Percentiles rank a stretch among this genome's conserved stretches.
Conservation (phyloP, 495 filamentous ascomycete species). For the Penicillium angulare region DNA sequence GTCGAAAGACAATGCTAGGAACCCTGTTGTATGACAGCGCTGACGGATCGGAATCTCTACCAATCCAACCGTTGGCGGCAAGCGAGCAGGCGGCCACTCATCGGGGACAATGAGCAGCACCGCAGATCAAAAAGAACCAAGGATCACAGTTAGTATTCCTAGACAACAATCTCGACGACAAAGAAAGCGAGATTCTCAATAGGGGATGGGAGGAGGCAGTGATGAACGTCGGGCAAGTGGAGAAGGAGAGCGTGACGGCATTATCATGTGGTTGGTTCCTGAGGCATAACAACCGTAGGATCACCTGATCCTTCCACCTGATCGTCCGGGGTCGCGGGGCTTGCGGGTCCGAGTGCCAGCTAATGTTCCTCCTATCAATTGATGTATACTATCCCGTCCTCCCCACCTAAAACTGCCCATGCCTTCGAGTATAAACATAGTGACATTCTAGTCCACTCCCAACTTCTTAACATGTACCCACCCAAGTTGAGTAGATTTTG, state of each 20-base stretch:
- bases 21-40: slow-evolving; percentile 24
- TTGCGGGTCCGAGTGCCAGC: neutral
- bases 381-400: no score
- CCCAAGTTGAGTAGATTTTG: no score
- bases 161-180: no score
- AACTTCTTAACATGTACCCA: no score
- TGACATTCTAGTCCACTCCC: no score
- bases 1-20: slow-evolving; percentile 14
- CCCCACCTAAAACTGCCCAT: no score
- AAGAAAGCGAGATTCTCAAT: slow-evolving; percentile 10
- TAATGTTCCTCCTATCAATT: no score
- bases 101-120: slow-evolving; percentile 35
- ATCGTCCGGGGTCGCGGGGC: neutral
- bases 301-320: slow-evolving; percentile 1
- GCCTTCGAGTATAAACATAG: no score
- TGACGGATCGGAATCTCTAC: slow-evolving; percentile 23
- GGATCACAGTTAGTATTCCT: slow-evolving; percentile 1
- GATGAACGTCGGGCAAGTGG: slow-evolving; percentile 2
- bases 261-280: slow-evolving; percentile 8
- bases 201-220: slow-evolving; percentile 7
- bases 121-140: slow-evolving; percentile 19
- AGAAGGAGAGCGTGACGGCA: slow-evolving; percentile 19
- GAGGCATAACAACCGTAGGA: slow-evolving; percentile 10
- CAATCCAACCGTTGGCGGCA: slow-evolving; percentile 40
- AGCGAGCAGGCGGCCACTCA: slow-evolving; percentile 33